Conservation (phyloP, 345 rosid species). For the Euphorbia peplus region DNA sequence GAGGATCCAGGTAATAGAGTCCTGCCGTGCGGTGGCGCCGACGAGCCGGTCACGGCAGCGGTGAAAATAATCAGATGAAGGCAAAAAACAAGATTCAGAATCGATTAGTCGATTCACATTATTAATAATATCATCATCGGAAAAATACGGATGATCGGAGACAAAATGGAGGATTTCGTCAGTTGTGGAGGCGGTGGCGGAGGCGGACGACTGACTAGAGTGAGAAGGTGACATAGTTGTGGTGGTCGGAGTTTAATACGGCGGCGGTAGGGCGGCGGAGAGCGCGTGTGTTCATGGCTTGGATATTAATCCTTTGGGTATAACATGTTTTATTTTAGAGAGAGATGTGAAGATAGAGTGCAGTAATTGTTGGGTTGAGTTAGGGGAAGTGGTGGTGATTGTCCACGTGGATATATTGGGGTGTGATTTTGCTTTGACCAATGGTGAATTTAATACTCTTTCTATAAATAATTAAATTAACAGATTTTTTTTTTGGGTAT, state of each 20-base stretch:
- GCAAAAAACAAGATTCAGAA: constrained; percentile 39
- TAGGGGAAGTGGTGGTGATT: not conserved
- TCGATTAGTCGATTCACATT: constrained; percentile 30
- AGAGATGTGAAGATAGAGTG: not conserved
- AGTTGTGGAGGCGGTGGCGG: constrained; percentile 18
- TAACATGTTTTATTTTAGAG: constrained; percentile 8
- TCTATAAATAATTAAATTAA: too few relatives aligned
- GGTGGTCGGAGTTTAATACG: not conserved
- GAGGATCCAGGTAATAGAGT: constrained; percentile 68
- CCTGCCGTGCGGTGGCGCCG: constrained; percentile 57
- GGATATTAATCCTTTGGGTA: constrained; percentile 19
- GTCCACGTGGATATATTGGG: constrained; percentile 9
- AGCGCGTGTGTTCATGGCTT: constrained; percentile 23
- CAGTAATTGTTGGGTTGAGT: not conserved
- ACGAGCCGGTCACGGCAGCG: constrained; percentile 46
- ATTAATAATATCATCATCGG: constrained; percentile 27
- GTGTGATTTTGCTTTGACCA: constrained; percentile 5
- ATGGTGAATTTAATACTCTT: too few relatives aligned
- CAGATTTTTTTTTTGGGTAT: too few relatives aligned
- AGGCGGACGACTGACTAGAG: constrained; percentile 8
- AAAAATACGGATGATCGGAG: constrained; percentile 18
- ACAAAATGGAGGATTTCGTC: constrained; percentile 25
- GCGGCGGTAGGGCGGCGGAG: constrained; percentile 2
- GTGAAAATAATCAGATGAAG: constrained; percentile 36
- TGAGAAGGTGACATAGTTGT: not conserved